Evolutionary conservation across 2,329 filamentous ascomycete species (phyloP).

Genomic region (Bipolaris cookei): DNA sequence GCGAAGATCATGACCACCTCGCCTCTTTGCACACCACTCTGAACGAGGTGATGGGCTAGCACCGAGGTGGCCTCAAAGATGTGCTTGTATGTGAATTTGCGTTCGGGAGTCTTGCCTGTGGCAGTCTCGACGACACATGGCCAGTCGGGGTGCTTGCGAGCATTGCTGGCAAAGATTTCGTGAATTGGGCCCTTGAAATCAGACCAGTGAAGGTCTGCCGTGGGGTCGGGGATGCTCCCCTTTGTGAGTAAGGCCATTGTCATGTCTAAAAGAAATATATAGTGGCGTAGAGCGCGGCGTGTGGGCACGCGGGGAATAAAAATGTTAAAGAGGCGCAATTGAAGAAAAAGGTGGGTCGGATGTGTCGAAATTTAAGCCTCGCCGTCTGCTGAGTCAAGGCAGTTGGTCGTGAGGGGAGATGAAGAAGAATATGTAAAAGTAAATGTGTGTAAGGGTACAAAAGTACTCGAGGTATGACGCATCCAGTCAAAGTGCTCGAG

Average conservation of each 20-base stretch:
- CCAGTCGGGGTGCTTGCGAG: conserved; percentile 70
- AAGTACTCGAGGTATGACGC: conserved; percentile 26
- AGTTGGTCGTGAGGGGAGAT: neutral
- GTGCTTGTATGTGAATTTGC: conserved; percentile 80
- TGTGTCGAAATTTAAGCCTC: neutral
- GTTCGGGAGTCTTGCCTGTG: conserved; percentile 59
- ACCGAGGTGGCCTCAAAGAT: conserved; percentile 85
- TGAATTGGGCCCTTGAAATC: conserved; percentile 72
- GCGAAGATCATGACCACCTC: conserved; percentile 96
- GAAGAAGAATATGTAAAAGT: neutral
- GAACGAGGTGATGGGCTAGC: conserved; percentile 77
- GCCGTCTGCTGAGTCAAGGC: neutral
- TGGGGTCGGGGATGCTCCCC: conserved; percentile 65
- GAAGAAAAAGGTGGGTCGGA: neutral
- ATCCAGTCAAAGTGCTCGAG: conserved; percentile 27
- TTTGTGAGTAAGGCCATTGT: conserved; percentile 37
- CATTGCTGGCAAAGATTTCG: conserved; percentile 71
- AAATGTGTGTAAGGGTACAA: neutral
- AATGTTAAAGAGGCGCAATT: conserved; percentile 6
- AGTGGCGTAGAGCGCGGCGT: conserved; percentile 19
- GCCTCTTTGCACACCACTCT: conserved; percentile 74
- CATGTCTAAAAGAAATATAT: conserved; percentile 15
- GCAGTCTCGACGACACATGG: conserved; percentile 72
- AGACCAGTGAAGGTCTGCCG: conserved; percentile 70
- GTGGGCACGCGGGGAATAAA: conserved; percentile 14